These are phyloP conservation scores for Fusarium scirpi DNA, from an alignment of 2,329 filamentous ascomycete species.

Conservation along the genomic window DNA sequence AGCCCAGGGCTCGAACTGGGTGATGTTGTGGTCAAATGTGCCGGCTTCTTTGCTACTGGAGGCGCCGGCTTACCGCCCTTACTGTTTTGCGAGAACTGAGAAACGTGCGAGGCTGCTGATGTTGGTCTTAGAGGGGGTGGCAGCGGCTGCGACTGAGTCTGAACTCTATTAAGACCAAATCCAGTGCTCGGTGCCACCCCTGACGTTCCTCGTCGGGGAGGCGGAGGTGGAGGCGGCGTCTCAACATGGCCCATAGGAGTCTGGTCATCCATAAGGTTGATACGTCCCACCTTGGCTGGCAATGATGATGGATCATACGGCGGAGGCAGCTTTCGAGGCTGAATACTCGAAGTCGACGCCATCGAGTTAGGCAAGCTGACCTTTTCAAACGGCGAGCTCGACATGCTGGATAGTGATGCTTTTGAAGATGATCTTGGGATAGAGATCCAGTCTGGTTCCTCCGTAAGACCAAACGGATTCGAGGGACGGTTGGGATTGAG, in stretches of 20 bases:
- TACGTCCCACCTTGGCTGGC: conserved; percentile 60
- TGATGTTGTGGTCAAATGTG: conserved; percentile 59
- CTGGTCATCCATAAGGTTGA: conserved; percentile 58
- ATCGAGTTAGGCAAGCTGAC: conserved; percentile 63
- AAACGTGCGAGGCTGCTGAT: conserved; percentile 52
- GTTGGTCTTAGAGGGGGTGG: conserved; percentile 49
- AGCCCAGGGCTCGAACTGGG: conserved; percentile 42
- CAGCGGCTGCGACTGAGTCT: conserved; percentile 48
- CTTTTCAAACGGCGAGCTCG: conserved; percentile 70
- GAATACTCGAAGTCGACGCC: conserved; percentile 59
- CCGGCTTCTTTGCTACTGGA: conserved; percentile 73
- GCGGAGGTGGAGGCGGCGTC: conserved; percentile 61
- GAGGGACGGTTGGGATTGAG: conserved; percentile 80
- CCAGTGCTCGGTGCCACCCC: conserved; percentile 29
- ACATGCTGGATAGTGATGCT: conserved; percentile 67
- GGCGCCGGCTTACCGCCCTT: conserved; percentile 60
- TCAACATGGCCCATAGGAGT: conserved; percentile 41
- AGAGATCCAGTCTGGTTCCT: conserved; percentile 87
- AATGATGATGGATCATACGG: conserved; percentile 61
- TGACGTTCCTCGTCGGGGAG: conserved; percentile 57
- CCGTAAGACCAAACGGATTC: conserved; percentile 82
- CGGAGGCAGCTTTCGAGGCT: conserved; percentile 64
- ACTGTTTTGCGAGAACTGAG: conserved; percentile 49
- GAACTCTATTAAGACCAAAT: conserved; percentile 40
- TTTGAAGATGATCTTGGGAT: conserved; percentile 67